phyloP scores from a whole-genome alignment of 495 filamentous ascomycete genomes.

The Melanomma pulvis-pyrius region DNA sequence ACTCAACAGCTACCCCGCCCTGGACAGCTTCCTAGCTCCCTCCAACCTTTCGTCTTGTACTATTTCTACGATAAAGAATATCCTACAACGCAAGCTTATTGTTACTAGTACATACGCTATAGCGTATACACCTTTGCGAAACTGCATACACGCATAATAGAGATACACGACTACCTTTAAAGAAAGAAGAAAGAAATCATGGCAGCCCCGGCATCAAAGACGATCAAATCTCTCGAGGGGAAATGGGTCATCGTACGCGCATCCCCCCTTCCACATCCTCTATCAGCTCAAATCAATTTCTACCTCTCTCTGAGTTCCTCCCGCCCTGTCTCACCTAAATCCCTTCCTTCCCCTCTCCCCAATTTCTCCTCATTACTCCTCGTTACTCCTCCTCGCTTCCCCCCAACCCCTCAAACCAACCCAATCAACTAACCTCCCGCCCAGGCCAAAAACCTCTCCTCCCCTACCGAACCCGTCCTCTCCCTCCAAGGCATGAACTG shows the following conservation, averaged over 20 bases:
- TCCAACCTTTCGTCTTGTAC: no score
- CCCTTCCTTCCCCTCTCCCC: background rate
- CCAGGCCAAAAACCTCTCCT: slow-evolving; percentile 80
- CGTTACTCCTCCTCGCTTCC: slow-evolving; percentile 9
- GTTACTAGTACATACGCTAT: no score
- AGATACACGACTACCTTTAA: no score
- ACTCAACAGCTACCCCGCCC: no score
- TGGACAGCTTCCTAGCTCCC: no score
- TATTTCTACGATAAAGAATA: no score
- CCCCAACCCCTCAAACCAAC: slow-evolving; percentile 7
- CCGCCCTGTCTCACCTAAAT: background rate
- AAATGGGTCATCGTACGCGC: slow-evolving; percentile 74
- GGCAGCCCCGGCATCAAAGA: slow-evolving; percentile 78
- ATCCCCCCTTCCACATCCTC: slow-evolving; percentile 20
- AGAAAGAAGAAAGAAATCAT: slow-evolving; percentile 59
- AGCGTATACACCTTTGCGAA: no score
- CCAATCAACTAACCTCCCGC: background rate
- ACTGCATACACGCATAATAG: no score
- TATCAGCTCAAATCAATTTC: no score
- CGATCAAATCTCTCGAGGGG: slow-evolving; percentile 72
- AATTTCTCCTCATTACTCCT: background rate
- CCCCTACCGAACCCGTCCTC: slow-evolving; percentile 70
- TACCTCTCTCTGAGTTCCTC: background rate
- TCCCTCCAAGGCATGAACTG: slow-evolving; percentile 81
- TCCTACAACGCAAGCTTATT: no score